phyloP scores from a whole-genome alignment of 768 basidiomycete species.

The Tricholomella constricta region DNA sequence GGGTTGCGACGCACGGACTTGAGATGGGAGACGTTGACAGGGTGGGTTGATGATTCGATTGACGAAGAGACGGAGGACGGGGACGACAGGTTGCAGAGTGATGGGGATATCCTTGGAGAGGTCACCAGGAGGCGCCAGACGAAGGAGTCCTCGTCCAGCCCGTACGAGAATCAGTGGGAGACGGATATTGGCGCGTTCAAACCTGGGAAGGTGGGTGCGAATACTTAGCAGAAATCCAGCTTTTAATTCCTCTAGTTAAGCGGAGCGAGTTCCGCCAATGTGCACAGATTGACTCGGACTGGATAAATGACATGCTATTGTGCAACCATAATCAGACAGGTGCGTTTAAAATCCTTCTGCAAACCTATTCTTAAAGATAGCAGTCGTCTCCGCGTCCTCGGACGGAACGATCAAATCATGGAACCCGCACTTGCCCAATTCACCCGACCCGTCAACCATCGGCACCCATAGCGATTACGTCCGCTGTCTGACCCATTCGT shows the following conservation, averaged over 20 bases:
- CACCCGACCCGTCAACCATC: conserved; percentile 64
- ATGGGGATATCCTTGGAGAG: conserved; percentile 79
- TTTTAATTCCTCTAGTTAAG: conserved; percentile 29
- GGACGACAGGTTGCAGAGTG: conserved; percentile 57
- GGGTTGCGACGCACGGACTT: conserved; percentile 25
- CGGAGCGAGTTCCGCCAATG: conserved; percentile 79
- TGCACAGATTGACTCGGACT: conserved; percentile 88
- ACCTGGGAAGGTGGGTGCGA: conserved; percentile 48
- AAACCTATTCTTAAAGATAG: conserved; percentile 6
- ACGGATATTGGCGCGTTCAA: conserved; percentile 58
- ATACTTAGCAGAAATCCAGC: background rate
- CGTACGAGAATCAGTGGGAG: conserved; percentile 81
- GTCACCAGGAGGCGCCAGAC: conserved; percentile 47
- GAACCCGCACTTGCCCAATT: conserved; percentile 72
- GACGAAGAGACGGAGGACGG: conserved; percentile 68
- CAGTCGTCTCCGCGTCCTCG: conserved; percentile 91
- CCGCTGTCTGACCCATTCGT: conserved; percentile 77
- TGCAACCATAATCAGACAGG: conserved; percentile 92
- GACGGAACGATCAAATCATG: conserved; percentile 95
- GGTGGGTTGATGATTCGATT: conserved; percentile 72
- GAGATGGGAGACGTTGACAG: conserved; percentile 82
- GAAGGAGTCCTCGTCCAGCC: conserved; percentile 41
- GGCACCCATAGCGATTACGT: conserved; percentile 88
- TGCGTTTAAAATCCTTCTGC: conserved; percentile 30
- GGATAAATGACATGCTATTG: conserved; percentile 93